Base-by-base conservation (phyloP, 1,284 basidiomycete species). In the Ganoderma boninense region DNA sequence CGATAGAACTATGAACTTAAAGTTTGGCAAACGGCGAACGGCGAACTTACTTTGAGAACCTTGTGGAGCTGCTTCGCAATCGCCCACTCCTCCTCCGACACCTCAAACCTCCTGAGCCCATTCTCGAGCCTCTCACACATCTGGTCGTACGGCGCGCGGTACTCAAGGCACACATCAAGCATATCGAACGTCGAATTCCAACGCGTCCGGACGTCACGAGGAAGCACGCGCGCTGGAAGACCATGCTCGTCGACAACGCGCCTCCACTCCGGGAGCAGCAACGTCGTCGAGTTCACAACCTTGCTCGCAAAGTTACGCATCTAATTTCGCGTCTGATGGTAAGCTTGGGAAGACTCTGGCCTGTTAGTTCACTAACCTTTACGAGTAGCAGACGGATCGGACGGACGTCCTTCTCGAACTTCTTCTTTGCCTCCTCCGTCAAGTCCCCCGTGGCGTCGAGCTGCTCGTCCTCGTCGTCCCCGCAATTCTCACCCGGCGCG, bases 121-220 rank as follows among this genome's bases (percentile, higher is more conserved):
- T 61, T 7, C 4, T 35, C 35, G 4, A 7, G 3, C 35, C 35
- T 35, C 35, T 35, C 35, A 7, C 35, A 35, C 35, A 35, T 35
- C 35, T 35, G 35, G 4, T 35, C 7, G 35, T 35, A 35, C 7
- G 35, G 35, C 4, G 7, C 4, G 35, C 7, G 35, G 7, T 35
- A 35, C 35, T 35, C 35, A 7, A 35, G 35, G 35, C 3, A 3
- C 35, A 35, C 7, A 4, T 3, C 57, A 0, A 84, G 69, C 81
- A 83, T 79, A 20, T 80, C 67, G 63, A 71, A 81, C 0, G 79
- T 83, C 0, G 77, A 81, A 63, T 81, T 83, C 83, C 81, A 84
- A 0, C 77, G 64, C 0, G 80, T 84, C 29, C 64, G 26, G 0
- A 84, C 78, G 63, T 83, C 77, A 0, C 76, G 76, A 0, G 79